Base-by-base conservation (phyloP, 2,329 filamentous ascomycete genomes). In the Trichophaea hybrida region DNA sequence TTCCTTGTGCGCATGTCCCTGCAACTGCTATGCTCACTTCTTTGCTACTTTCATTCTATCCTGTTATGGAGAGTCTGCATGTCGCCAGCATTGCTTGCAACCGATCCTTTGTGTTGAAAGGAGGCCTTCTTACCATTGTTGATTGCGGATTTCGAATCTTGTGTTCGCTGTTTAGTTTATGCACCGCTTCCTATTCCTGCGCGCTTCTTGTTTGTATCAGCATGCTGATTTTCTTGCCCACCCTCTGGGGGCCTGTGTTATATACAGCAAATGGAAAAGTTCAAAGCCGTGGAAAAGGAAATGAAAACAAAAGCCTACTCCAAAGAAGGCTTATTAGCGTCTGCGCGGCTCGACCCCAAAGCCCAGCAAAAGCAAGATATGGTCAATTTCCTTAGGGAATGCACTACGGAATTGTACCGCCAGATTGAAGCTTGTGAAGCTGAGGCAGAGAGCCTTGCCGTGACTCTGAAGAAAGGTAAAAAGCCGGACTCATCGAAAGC, bases 231-330 rank as follows among this genome's bases (percentile, higher is more conserved):
- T 60, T 56, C 63, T 55, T 61, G 57, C 56, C 59, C 53, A 55
- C 55, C 55, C 40, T 55, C 52, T 59, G 37, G 59, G 61, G 62
- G 60, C 60, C 50, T 64, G 62, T 65, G 37, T 60, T 59, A 64
- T 65, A 64, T 65, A 73, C 75, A 93, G 88, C 85, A 91, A 86
- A 98, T 98, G 93, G 93, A 98, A 75, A 89, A 88, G 70, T 98
- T 98, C 81, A 98, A 98, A 77, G 91, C 90, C n/a, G 93, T 98
- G 57, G 93, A 98, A 74, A 98, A 98, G 78, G 93, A 95, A 70
- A 97, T 98, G 93, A 98, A 98, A 78, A 98, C 93, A 59, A 98
- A 98, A 74, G 93, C 93, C 63, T 98, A 95, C 75, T 97, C 93
- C 64, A 97, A 98, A 77, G 93, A 97, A 74, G 93, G 93, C 49